Conservation (phyloP, 1,284 basidiomycete genomes). For the Cerrena zonata region DNA sequence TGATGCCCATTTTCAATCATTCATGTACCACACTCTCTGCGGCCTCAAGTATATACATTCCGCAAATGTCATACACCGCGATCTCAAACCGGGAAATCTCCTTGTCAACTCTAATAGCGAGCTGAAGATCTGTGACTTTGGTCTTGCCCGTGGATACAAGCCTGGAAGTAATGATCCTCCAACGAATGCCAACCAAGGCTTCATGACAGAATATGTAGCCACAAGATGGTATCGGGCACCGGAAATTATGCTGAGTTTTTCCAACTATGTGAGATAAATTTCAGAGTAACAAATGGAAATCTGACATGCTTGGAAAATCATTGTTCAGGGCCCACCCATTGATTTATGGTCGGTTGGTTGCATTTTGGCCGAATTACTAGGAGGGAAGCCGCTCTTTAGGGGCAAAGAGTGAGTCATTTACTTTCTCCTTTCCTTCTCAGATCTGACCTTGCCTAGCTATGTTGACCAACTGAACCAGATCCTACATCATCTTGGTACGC, state of each 20-base stretch:
- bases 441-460: conserved; percentile 63
- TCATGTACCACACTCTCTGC: conserved; percentile 83
- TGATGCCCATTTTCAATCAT: conserved; percentile 78
- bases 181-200: conserved; percentile 74
- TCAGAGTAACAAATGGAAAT: conserved; percentile 13
- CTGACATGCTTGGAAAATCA: not conserved
- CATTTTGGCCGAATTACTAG: conserved; percentile 90
- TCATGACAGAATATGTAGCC: conserved; percentile 90
- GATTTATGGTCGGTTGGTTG: conserved; percentile 93
- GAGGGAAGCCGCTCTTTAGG: conserved; percentile 85
- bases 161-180: conserved; percentile 44
- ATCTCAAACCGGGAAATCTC: conserved; percentile 92
- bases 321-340: conserved; percentile 57
- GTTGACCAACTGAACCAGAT: conserved; percentile 87
- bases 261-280: conserved; percentile 85
- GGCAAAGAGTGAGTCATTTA: conserved; percentile 75
- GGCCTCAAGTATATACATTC: conserved; percentile 92
- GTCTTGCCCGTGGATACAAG: conserved; percentile 69
- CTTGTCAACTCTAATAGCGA: conserved; percentile 96
- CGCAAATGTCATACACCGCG: conserved; percentile 91
- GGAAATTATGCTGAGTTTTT: conserved; percentile 93
- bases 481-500: conserved; percentile 84
- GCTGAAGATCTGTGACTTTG: conserved; percentile 90
- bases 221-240: conserved; percentile 93
- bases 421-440: conserved; percentile 8